Percentiles rank a stretch among this genome's conserved stretches.
These are phyloP conservation scores for Lepidium aucheri DNA, from an alignment of 345 rosid species.

Conservation along the genomic window DNA sequence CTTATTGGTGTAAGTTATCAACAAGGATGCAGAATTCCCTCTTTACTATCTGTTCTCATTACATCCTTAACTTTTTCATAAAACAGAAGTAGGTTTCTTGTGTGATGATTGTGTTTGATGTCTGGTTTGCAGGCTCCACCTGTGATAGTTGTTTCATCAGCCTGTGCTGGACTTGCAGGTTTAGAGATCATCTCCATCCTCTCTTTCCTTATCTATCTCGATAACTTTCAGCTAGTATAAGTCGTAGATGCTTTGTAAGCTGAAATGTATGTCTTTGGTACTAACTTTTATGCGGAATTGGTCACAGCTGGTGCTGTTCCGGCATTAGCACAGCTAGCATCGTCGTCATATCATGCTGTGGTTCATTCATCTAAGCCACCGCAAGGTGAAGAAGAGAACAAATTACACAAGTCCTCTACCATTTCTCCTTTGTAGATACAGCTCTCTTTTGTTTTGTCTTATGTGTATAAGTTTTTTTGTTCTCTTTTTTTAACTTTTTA, in stretches of 20 bases:
- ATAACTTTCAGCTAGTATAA: neutral
- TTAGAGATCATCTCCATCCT: neutral
- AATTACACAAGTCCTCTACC: neutral
- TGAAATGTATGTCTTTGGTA: neutral
- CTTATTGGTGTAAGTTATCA: slow-evolving; percentile 62
- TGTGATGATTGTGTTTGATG: neutral
- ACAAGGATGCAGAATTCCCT: neutral
- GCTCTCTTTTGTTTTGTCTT: neutral
- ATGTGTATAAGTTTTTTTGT: neutral
- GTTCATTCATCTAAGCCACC: slow-evolving; percentile 31
- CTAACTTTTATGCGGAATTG: neutral
- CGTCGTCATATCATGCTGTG: slow-evolving; percentile 64
- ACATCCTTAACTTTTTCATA: no score
- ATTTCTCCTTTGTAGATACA: slow-evolving; percentile 3
- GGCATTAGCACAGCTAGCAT: slow-evolving; percentile 60
- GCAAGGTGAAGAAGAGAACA: neutral
- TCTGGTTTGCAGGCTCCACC: slow-evolving; percentile 65
- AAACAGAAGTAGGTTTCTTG: neutral
- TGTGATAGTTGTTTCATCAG: slow-evolving; percentile 73
- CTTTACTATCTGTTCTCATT: no score
- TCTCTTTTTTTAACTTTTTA: neutral
- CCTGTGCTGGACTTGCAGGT: slow-evolving; percentile 84
- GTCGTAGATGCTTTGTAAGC: neutral
- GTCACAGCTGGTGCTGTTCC: slow-evolving; percentile 67
- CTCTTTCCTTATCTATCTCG: neutral